Conservation (phyloP, 805 yeast species). For the Candida pseudoglaebosa region DNA sequence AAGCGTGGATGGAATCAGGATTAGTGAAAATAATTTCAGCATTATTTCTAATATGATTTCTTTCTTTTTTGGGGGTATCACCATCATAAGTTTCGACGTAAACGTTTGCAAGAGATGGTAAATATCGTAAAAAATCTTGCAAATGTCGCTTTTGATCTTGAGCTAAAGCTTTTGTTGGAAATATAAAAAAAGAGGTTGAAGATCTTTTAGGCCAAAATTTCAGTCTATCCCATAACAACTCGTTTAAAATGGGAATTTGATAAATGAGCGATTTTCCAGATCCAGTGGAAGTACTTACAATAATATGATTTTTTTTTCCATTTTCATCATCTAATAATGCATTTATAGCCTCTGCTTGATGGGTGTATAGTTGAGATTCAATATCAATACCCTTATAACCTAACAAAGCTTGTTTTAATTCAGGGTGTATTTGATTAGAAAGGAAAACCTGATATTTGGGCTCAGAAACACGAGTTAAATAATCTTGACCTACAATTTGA, state of each 20-base stretch:
- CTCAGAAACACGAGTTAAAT: constrained; percentile 36
- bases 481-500: constrained; percentile 57
- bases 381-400: constrained; percentile 41
- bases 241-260: constrained; percentile 75
- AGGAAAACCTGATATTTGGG: constrained; percentile 44
- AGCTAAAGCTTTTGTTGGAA: constrained; percentile 96
- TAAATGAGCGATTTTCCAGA: constrained; percentile 94
- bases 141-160: constrained; percentile 93
- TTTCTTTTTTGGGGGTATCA: constrained; percentile 64
- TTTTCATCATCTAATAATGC: constrained; percentile 34
- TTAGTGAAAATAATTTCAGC: constrained; percentile 88
- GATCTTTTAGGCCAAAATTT: constrained; percentile 29
- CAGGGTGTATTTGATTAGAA: constrained; percentile 39
- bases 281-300: constrained; percentile 91
- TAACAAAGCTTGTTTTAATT: constrained; percentile 46
- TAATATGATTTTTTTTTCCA: constrained; percentile 55
- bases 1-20: constrained; percentile 89
- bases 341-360: constrained; percentile 77
- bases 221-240: constrained; percentile 32
- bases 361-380: constrained; percentile 57
- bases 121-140: constrained; percentile 47
- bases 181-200: constrained; percentile 76
- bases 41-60: constrained; percentile 51
- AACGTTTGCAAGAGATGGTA: constrained; percentile 41
- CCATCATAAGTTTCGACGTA: constrained; percentile 87